A percentile compares a stretch with the other conserved stretches of the same genome.
Evolutionary conservation across 345 rosid genomes (phyloP).

Genomic region (Rhodamnia argentea): DNA sequence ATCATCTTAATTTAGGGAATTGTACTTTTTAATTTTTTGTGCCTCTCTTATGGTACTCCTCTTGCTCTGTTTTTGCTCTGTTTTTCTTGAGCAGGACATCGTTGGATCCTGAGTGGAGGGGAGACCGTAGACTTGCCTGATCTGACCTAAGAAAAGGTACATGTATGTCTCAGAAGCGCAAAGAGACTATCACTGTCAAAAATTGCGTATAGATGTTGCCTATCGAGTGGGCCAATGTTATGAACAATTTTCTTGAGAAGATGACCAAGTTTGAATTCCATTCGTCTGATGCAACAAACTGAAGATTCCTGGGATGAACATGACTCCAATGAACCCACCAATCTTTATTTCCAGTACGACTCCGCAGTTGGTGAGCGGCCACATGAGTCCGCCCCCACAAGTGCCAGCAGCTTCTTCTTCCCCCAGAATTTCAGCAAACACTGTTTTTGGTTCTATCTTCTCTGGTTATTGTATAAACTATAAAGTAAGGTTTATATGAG

Average conservation of each 20-base stretch:
- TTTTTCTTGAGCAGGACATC: not conserved
- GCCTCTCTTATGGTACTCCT: not conserved
- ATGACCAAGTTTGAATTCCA: not conserved
- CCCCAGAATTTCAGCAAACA: no score
- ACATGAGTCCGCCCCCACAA: not conserved
- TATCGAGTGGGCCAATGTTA: not conserved
- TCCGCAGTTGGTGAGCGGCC: not conserved
- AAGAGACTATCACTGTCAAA: not conserved
- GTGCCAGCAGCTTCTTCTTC: no score
- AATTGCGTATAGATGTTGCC: not conserved
- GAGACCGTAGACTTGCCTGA: not conserved
- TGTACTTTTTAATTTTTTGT: not conserved
- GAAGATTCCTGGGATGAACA: not conserved
- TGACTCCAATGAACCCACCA: not conserved
- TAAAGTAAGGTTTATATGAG: no score
- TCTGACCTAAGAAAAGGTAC: not conserved
- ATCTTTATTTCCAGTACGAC: not conserved
- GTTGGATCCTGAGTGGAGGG: not conserved
- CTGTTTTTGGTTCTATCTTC: no score
- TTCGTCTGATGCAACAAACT: not conserved
- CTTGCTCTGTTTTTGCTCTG: not conserved
- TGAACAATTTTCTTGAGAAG: not conserved
- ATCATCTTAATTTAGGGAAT: not conserved
- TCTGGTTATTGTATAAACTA: no score
- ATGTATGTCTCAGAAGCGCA: not conserved